phyloP scores from a whole-genome alignment of 1,139 yeast genomes.

The Sugiyamaella neomexicana region DNA sequence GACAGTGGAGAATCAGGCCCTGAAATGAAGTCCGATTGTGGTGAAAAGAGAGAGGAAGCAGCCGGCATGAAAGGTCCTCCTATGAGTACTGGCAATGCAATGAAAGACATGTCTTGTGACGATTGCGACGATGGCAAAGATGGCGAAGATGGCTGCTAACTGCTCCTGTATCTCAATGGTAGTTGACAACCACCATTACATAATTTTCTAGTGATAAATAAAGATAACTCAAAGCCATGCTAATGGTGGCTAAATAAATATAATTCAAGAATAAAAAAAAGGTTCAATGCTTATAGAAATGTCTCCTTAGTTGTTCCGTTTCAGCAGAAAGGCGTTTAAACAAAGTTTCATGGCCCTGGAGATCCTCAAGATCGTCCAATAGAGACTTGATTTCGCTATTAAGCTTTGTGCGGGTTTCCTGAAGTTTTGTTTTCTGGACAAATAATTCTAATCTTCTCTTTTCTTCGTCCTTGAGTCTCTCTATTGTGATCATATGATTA shows the following conservation, averaged over 20 bases:
- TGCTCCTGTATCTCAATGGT: too few species aligned
- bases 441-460: constrained; percentile 34
- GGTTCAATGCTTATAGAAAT: constrained; percentile 30
- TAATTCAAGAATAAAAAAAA: too few species aligned
- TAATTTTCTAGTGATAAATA: not conserved
- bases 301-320: constrained; percentile 31
- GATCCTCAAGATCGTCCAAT: constrained; percentile 35
- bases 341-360: constrained; percentile 20
- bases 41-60: too few species aligned
- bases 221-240: not conserved
- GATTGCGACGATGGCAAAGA: too few species aligned
- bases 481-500: constrained; percentile 36
- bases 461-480: constrained; percentile 39
- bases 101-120: too few species aligned
- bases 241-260: constrained; percentile 9
- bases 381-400: constrained; percentile 32
- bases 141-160: too few species aligned
- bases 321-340: constrained; percentile 32
- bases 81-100: too few species aligned
- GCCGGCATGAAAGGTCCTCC: too few species aligned
- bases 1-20: too few species aligned
- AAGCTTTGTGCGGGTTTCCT: constrained; percentile 30
- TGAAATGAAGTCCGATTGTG: too few species aligned
- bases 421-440: constrained; percentile 30
- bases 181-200: too few species aligned